Conservation (phyloP, 495 filamentous ascomycete species). For the Penicillium lagena region DNA sequence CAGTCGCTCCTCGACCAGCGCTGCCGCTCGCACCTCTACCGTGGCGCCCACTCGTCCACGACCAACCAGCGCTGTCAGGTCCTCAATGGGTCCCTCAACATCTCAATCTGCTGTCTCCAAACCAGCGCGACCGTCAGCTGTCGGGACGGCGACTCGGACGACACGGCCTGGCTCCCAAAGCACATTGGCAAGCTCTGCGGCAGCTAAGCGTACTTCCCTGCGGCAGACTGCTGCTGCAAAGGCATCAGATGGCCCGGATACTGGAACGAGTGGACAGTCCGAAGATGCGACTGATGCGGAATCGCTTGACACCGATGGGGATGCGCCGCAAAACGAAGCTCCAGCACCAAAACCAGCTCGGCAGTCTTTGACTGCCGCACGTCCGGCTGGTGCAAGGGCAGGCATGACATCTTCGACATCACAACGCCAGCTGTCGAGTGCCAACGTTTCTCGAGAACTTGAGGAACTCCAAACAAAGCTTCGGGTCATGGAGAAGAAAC, state of each 20-base stretch:
- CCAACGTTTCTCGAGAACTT: conserved; percentile 55
- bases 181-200: conserved; percentile 11
- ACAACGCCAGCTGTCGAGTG: conserved; percentile 22
- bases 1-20: conserved; percentile 41
- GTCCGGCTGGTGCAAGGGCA: conserved; percentile 16
- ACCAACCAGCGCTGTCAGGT: conserved; percentile 43
- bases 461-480: conserved; percentile 77
- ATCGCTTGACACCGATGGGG: conserved; percentile 17
- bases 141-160: conserved; percentile 23
- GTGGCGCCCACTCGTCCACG: conserved; percentile 44
- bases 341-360: conserved; percentile 24
- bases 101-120: conserved; percentile 23
- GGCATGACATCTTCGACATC: conserved; percentile 18
- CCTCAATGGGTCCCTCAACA: conserved; percentile 63
- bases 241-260: conserved; percentile 22
- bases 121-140: conserved; percentile 34
- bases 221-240: conserved; percentile 24
- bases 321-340: conserved; percentile 13
- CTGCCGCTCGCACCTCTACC: conserved; percentile 39
- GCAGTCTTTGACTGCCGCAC: conserved; percentile 18
- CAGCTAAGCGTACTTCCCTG: conserved; percentile 35
- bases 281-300: conserved; percentile 27
- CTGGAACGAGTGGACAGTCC: conserved; percentile 18
- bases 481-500: conserved; percentile 72
- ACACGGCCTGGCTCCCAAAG: conserved; percentile 29